Base-by-base conservation (phyloP, 495 filamentous ascomycete species). In the Aspergillus haitiensis region DNA sequence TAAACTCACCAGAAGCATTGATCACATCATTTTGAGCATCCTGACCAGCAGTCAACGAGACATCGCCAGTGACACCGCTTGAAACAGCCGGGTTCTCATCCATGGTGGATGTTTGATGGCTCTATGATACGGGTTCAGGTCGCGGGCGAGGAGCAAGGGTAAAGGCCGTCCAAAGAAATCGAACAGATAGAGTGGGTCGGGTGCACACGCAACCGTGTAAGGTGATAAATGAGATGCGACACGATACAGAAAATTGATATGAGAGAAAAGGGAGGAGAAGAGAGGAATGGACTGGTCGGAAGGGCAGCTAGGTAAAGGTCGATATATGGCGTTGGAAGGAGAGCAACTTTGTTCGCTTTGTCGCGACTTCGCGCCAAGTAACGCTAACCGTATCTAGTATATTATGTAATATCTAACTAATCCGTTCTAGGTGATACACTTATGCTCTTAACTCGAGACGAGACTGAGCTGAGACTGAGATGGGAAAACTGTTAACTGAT, bases 111-210 rank as follows among this genome's bases (percentile, higher is more conserved):
- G 32, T 16, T 50, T 57, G 57, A 56, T 65, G 58, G 36, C 56
- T 55, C 42, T 55, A 40, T 39, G 57, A 68, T 65, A 58, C 63
- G 64, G 60, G 63, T 59, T 59, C 70, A 63, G 62, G 69, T 73
- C 69, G 75, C 73, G 64, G 62, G 64, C 63, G 68, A 66, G 50
- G 67, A 68, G 66, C 61, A 67, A 71, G 61, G 67, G 68, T 71
- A 66, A 65, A 65, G 65, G 62, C 66, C 56, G 53, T 68, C 58
- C 61, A 64, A 9, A 45, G 18, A 55, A 40, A 15, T 50, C 45
- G 31, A 56, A 56, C n/a, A 21, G 42, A 40, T n/a, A 40, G 39
- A 34, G 32, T 15, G 18, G 52, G 54, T 37, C 54, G 51, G 57
- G 57, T 59, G 67, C 67, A 53, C 53, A 53, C 37, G 57, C 62